Conservation (phyloP, 345 rosid species). For the Acer yangbiense region DNA sequence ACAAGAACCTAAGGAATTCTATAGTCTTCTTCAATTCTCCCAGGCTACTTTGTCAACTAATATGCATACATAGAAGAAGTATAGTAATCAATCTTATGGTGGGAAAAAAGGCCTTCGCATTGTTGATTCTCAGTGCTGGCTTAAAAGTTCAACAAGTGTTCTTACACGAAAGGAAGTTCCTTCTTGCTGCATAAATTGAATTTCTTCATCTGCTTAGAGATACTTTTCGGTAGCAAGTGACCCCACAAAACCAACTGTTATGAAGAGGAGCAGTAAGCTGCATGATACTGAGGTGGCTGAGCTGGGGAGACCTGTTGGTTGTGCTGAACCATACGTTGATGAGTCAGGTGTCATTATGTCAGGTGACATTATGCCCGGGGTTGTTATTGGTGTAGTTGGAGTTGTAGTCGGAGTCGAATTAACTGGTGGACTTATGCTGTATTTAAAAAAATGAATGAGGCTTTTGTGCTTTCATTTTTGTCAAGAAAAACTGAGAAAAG, state of each 20-base stretch:
- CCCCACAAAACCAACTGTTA: slow-evolving; percentile 41
- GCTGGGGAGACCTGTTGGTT: slow-evolving; percentile 81
- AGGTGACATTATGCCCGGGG: slow-evolving; percentile 40
- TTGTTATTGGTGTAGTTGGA: slow-evolving; percentile 32
- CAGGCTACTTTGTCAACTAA: slow-evolving; percentile 41
- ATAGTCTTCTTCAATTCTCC: slow-evolving; percentile 39
- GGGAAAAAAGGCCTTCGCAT: slow-evolving; percentile 30
- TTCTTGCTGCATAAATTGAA: slow-evolving; percentile 27
- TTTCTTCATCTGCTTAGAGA: slow-evolving; percentile 29
- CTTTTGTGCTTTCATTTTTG: slow-evolving; percentile 2
- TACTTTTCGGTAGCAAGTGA: slow-evolving; percentile 45
- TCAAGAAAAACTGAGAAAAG: not conserved
- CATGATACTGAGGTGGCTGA: slow-evolving; percentile 56
- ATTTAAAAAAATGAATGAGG: slow-evolving; percentile 20
- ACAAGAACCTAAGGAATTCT: slow-evolving; percentile 57
- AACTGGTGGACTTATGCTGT: slow-evolving; percentile 65
- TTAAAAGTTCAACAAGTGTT: slow-evolving; percentile 24
- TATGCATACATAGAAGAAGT: slow-evolving; percentile 43
- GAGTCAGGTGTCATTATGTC: slow-evolving; percentile 46
- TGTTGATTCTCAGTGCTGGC: slow-evolving; percentile 34
- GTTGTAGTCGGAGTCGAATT: slow-evolving; percentile 38
- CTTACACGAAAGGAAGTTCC: slow-evolving; percentile 33
- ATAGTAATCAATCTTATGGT: slow-evolving; percentile 37
- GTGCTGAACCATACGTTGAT: slow-evolving; percentile 62
- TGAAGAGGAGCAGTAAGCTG: slow-evolving; percentile 43